Evolutionary conservation across 2,329 filamentous ascomycete genomes (phyloP), one percentile per base, ranked within the genome.

Genomic region (Xylariaceae sp.): DNA sequence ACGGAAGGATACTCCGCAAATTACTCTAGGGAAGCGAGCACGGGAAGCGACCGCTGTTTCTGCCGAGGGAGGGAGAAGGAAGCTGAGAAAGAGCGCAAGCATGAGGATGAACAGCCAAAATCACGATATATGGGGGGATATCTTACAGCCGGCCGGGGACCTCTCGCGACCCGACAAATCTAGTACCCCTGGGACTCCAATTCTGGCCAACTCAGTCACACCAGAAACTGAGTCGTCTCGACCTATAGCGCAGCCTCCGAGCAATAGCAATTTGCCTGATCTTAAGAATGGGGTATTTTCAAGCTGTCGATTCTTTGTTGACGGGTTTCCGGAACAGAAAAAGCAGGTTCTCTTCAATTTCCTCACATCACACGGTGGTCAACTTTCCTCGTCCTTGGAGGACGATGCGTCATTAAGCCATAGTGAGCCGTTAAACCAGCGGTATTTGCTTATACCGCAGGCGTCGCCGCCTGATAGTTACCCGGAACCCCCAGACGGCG

Each of bases 101-200:
- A 85, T 87, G 66, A 92, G 90, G 68, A 75, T 97, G 30, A 85
- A 80, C 54, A 87, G 80, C 47, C 91, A 96, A 65, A 87, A 85
- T 61, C 85, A 92, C 63, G 85, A 83, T 26, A 79, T 97, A n/a
- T 97, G 92, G 92, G 87, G 87, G 5, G 89, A 95, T 63, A 95
- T 99, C 55, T 80, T 84, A 51, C 63, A 69, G 34, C 68, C 70
- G 5, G 61, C 68, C 0, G 52, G 61, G 18, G 68, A 73, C 43
- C 62, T 67, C 44, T 63, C 64, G 9, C 58, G 53, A 15, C 7
- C 56, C 41, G 30, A 54, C 44, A 36, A 22, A 21, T 49, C 46
- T 8, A 61, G 56, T 42, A 55, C 59, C 12, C 54, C 59, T 29
- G 34, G 46, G 30, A 34, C 55, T 26, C 44, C 39, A 1, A 34